Base-by-base conservation (phyloP, 768 basidiomycete genomes). In the Amanita subjunquillea region DNA sequence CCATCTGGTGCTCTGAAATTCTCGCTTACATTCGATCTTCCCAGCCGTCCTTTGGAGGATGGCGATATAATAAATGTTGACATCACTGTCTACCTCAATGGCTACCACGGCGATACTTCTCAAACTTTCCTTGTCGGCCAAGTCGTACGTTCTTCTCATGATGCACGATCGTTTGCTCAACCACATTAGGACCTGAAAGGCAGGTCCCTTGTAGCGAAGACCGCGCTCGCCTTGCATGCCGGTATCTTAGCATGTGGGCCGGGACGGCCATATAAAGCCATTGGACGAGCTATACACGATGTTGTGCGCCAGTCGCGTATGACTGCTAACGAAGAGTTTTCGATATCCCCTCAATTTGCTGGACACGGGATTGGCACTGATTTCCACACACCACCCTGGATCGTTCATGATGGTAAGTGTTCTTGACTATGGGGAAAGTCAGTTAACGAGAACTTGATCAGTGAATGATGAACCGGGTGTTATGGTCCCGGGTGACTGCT, bases 31-130 rank as follows among this genome's bases (percentile, higher is more conserved):
- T 36, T 20, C 8, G 23, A 42, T 23, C 50, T 8, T 50, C 8
- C 23, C 57, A 93, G 91, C 53, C 88, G 91, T 34, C 81, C 80
- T 0, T 74, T 96, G 3, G 77, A 86, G 62, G 73, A 88, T 43
- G 87, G 85, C 0, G 93, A 96, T 56, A 87, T 96, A 43, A 72
- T 96, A 59, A 93, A 93, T 63, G 73, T 95, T 41, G 93, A 96
- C 64, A 67, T 96, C 7, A 94, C 93, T 1, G 74, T 94, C 6
- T 94, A 78, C 63, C 68, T 85, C n/a, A 68, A 89, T 53, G 86
- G 87, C 1, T 91, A 80, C 65, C 92, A 95, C 58, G 93, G 93
- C 1, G 93, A 95, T 59, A 94, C 91, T 0, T 92, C 91, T 0
- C 69, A 76, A 48, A 95, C 87, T 0, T 93, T 91, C 64, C 66